Conservation (phyloP, 176 grass and related monocot species). For the Carex myosuroides region DNA sequence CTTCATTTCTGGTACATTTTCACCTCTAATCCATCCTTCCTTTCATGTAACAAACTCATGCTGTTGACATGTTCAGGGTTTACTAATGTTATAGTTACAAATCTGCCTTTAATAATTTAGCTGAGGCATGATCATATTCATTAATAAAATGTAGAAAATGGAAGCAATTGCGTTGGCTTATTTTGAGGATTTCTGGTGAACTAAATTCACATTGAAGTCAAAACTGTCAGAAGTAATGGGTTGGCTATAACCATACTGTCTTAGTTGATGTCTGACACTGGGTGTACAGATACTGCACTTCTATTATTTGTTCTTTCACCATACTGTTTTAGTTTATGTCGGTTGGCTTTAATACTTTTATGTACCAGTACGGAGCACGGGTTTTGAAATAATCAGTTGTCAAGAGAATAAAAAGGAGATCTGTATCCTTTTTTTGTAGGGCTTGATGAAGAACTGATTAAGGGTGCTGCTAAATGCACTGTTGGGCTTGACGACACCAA, state of each 20-base stretch:
- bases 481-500: constrained; percentile 33
- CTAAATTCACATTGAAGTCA: neutral
- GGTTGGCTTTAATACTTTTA: neutral
- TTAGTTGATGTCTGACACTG: too few relatives aligned
- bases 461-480: constrained; percentile 45
- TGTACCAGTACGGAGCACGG: too few relatives aligned
- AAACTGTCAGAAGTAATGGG: neutral
- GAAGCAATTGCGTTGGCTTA: neutral
- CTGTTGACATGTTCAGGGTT: neutral
- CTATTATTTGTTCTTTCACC: neutral
- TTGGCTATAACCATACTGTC: too few relatives aligned
- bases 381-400: neutral
- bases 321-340: neutral
- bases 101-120: neutral
- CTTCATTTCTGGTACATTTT: constrained; percentile 60
- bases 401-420: neutral
- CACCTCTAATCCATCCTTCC: constrained; percentile 9
- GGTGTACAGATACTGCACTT: neutral
- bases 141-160: neutral
- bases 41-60: neutral
- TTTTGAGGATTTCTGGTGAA: neutral
- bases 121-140: neutral
- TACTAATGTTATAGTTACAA: neutral
- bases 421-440: constrained; percentile 35
- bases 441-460: constrained; percentile 71